These are phyloP conservation scores for Penicillium hesseltinei DNA, from an alignment of 2,329 filamentous ascomycete genomes.

Conservation along the genomic window DNA sequence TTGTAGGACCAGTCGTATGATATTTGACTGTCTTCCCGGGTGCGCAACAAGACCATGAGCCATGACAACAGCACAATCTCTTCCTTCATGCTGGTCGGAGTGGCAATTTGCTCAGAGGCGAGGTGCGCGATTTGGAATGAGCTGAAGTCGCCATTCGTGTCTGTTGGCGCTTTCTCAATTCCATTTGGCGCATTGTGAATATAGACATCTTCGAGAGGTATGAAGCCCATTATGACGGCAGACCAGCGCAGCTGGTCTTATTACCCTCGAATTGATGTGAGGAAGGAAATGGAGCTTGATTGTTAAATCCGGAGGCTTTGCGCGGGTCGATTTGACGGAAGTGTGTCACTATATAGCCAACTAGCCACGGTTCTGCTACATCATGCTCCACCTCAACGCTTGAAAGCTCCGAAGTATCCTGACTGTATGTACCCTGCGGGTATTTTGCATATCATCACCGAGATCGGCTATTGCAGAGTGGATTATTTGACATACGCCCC, in stretches of 20 bases:
- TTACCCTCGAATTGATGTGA: conserved; percentile 4
- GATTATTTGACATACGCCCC: not conserved
- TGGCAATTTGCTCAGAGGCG: conserved; percentile 22
- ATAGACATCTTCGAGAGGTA: conserved; percentile 11
- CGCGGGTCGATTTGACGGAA: conserved; percentile 9
- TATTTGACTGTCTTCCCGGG: conserved; percentile 39
- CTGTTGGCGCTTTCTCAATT: not conserved
- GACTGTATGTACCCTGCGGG: not conserved
- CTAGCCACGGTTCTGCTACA: conserved; percentile 7
- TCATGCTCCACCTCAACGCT: conserved; percentile 11
- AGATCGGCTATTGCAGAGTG: conserved; percentile 10
- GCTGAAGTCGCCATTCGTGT: conserved; percentile 16
- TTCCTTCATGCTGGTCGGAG: conserved; percentile 40
- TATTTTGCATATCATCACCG: conserved; percentile 9
- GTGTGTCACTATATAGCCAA: conserved; percentile 17
- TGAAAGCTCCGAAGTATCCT: conserved; percentile 10
- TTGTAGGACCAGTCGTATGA: conserved; percentile 44
- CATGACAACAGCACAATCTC: conserved; percentile 46
- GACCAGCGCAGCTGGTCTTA: conserved; percentile 9
- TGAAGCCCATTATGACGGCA: conserved; percentile 18
- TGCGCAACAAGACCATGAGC: conserved; percentile 47
- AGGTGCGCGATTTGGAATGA: conserved; percentile 33
- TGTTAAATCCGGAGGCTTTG: conserved; percentile 9
- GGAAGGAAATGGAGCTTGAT: conserved; percentile 6
- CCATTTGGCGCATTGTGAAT: conserved; percentile 4